Evolutionary conservation across 306 rosid genomes (phyloP).

Genomic region (Myrica gale): DNA sequence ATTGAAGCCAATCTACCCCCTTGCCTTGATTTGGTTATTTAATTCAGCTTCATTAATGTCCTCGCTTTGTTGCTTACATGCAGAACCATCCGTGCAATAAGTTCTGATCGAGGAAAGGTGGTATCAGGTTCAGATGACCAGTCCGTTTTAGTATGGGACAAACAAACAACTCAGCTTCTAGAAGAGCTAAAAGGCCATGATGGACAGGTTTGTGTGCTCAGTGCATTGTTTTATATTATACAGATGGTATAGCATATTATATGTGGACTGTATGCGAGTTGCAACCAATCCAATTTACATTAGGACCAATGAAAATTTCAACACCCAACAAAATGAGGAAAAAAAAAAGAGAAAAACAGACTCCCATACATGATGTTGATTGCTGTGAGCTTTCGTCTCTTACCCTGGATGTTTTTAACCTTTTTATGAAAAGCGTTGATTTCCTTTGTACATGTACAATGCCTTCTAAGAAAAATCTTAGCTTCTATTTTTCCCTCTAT

Average conservation of each 20-base stretch:
- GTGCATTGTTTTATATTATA: background rate
- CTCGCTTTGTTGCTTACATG: constrained; percentile 35
- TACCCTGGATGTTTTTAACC: background rate
- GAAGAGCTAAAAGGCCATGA: constrained; percentile 99
- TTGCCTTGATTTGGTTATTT: constrained; percentile 7
- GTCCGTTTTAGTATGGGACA: constrained; percentile 91
- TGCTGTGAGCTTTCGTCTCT: background rate
- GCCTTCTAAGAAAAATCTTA: background rate
- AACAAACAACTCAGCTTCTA: constrained; percentile 93
- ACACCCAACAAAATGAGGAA: background rate
- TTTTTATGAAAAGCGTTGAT: too few species aligned
- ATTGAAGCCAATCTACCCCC: constrained; percentile 3
- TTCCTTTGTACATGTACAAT: background rate
- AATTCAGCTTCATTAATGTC: constrained; percentile 6
- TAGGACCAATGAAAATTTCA: background rate
- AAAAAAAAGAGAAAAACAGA: background rate
- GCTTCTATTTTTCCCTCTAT: background rate
- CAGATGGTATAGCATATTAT: background rate
- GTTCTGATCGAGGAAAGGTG: constrained; percentile 88
- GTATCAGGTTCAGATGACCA: constrained; percentile 98
- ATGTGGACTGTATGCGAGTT: background rate
- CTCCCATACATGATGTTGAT: too few species aligned
- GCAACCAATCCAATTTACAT: background rate
- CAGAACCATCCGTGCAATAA: constrained; percentile 91
- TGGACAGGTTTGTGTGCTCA: constrained; percentile 54